phyloP scores from a whole-genome alignment of 495 filamentous ascomycete species.

The Podospora pseudopauciseta region DNA sequence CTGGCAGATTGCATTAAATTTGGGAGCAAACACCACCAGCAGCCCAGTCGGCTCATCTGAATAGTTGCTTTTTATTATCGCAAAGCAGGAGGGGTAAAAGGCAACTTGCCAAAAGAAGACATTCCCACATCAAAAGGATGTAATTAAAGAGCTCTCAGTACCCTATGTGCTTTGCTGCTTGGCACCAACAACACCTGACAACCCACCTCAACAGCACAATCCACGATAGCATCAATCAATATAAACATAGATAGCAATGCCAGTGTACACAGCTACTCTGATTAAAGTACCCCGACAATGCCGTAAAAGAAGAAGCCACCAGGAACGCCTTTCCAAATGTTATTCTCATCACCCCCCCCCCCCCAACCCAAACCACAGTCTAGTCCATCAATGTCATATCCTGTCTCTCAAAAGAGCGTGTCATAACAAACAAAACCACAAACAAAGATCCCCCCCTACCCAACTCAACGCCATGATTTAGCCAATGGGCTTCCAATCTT shows the following conservation, averaged over 20 bases:
- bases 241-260: too few species aligned
- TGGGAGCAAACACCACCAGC: background rate
- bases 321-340: too few species aligned
- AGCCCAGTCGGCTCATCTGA: background rate
- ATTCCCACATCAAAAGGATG: background rate
- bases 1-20: background rate
- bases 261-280: too few species aligned
- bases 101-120: background rate
- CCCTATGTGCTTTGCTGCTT: background rate
- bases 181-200: background rate
- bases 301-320: too few species aligned
- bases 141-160: background rate
- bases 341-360: too few species aligned
- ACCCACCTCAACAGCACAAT: background rate
- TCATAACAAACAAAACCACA: background rate
- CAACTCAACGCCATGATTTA: slow-evolving; percentile 40
- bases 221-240: too few species aligned
- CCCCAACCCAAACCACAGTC: background rate
- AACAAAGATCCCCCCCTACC: background rate
- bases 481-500: slow-evolving; percentile 73
- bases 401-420: background rate
- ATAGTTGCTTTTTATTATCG: background rate
- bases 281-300: too few species aligned
- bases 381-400: background rate
- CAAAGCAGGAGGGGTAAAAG: background rate